Base-by-base conservation (phyloP, 108 stramenopile species). In the Asterionellopsis glacialis region DNA sequence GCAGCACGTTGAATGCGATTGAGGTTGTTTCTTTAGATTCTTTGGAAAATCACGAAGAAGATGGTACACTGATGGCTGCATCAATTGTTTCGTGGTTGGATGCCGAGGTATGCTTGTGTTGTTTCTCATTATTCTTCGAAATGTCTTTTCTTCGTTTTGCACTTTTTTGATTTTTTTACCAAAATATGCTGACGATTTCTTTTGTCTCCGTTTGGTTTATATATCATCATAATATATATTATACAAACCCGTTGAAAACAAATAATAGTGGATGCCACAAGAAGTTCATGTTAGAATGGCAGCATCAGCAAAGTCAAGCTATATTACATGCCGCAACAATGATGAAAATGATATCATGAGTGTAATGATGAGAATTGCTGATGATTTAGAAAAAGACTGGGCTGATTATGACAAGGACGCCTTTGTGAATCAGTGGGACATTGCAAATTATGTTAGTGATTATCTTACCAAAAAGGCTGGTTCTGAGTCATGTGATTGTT, bases 391-490 rank as follows among this genome's bases (percentile, higher is more conserved):
- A 47, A 68, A 57, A 9, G 69, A 83, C 21, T 92, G 91, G 91
- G 42, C 64, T 12, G 70, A 81, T 38, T 92, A 83, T 48, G 74
- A 92, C 45, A 68, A 75, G 2, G 91, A 92, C 72, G 85, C 87
- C n/a, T 92, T 92, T 68, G 85, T 92, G 7, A 87, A 83, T 63
- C 81, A 87, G 9, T 92, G 84, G 84, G 91, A 92, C 70, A 49
- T 88, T 52, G 83, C 82, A 2, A 92, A 88, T 49, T 92, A 92
- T 50, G 84, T 82, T 42, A 73, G 85, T 14, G 91, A 92, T 58
- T 92, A 88, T 59, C 62, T 91, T 48, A 79, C 77, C 25, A 44
- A 81, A 12, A 66, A 72, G 18, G 69, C 74, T 38, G 90, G 90
- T 24, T 63, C 70, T 27, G 90, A 91, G 61, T 77, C 77, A 14